Conservation (phyloP, 257 asterid genomes). For the Solanum virginianum region DNA sequence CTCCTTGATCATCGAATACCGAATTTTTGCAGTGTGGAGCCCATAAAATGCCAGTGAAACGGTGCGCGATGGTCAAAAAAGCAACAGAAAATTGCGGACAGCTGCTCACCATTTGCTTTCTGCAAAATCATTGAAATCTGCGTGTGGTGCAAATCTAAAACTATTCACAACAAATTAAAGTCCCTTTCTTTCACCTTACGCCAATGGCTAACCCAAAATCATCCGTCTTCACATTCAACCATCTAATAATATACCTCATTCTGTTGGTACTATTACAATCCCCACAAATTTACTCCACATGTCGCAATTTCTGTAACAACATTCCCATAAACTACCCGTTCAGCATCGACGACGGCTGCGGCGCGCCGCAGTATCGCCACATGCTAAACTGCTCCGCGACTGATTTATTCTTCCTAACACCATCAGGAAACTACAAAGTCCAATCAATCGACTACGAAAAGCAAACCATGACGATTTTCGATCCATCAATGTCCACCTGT, state of each 20-base stretch:
- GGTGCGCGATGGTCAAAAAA: not conserved
- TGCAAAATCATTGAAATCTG: not conserved
- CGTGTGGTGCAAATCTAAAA: not conserved
- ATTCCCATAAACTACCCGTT: slow-evolving; percentile 73
- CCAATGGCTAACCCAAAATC: not conserved
- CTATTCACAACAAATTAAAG: not conserved
- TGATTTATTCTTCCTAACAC: slow-evolving; percentile 60
- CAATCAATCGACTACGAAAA: slow-evolving; percentile 54
- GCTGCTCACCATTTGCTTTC: slow-evolving; percentile 2
- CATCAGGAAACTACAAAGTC: slow-evolving; percentile 80
- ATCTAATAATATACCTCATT: not conserved
- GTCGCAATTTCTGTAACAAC: slow-evolving; percentile 68
- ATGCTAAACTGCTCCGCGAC: slow-evolving; percentile 69
- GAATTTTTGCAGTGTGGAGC: not conserved
- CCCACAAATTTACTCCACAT: slow-evolving; percentile 9
- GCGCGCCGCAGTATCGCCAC: slow-evolving; percentile 51
- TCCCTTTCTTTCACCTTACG: not conserved
- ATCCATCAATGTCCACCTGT: slow-evolving; percentile 91
- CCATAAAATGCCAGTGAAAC: not conserved
- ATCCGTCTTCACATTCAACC: not conserved
- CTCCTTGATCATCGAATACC: not conserved
- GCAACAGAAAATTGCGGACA: slow-evolving; percentile 4
- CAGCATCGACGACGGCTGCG: slow-evolving; percentile 86
- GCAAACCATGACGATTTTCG: slow-evolving; percentile 32
- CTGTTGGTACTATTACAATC: not conserved